Base-by-base conservation (phyloP, 1,284 basidiomycete genomes). In the Singerocomus inundabilis region DNA sequence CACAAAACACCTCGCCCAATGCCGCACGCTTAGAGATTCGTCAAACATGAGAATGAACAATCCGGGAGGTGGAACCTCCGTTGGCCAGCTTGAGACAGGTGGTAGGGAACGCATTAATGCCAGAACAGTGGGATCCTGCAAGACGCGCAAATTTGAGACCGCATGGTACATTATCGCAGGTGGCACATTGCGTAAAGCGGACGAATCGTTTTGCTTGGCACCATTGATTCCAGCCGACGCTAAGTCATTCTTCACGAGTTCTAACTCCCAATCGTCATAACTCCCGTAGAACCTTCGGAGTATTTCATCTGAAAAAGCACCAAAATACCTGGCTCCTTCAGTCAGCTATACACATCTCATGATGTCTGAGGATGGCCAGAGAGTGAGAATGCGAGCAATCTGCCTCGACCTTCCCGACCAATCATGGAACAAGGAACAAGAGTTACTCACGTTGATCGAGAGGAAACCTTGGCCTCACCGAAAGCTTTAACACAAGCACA, bases 261-360 rank as follows among this genome's bases (percentile, higher is more conserved):
- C 55, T 1, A 77, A 62, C 59, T 93, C 87, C 85, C 87, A 93
- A 34, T 72, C 64, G 51, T 86, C 80, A 39, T 91, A 82, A n/a
- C 68, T 77, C 8, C 57, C 57, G 60, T 84, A 87, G 67, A 94
- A 94, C 36, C 69, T 70, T 15, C 71, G 64, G 37, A 88, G 62
- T 29, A 76, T 66, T 16, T 71, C 61, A 1, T 76, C 70, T 4
- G 68, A 55, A 61, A 85, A 89, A 1, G 81, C 80, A 12, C 76
- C 82, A 56, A 89, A 83, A 67, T 84, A 90, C 31, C 88, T 90
- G 55, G 34, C 52, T 48, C 47, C 46, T 47, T 42, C 31, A 30
- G 55, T 68, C 52, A 66, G 64, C 36, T 30, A 54, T 50, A 46
- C 24, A 16, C 40, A 37, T 31, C 21, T 53, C 30, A 40, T 42